These are phyloP conservation scores for Phoma sp. DNA, from an alignment of 2,329 filamentous ascomycete genomes.

Conservation along the genomic window DNA sequence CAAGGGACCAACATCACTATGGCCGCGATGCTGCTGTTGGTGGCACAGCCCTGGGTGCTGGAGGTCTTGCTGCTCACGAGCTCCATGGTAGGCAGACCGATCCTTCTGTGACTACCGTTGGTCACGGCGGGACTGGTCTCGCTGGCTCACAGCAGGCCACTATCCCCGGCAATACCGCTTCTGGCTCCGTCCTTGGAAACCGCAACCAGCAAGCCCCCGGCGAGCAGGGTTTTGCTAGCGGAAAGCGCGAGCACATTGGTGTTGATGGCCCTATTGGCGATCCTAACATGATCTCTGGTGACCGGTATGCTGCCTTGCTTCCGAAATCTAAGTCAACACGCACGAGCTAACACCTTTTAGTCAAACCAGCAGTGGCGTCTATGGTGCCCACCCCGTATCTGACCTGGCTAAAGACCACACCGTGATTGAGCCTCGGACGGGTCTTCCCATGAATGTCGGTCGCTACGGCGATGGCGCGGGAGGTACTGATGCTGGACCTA, in stretches of 20 bases:
- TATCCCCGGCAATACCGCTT: conserved; percentile 6
- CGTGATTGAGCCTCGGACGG: conserved; percentile 49
- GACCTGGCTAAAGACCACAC: conserved; percentile 25
- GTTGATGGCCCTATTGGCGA: conserved; percentile 40
- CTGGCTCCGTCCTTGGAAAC: conserved; percentile 1
- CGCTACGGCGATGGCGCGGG: conserved; percentile 47
- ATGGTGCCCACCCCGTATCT: conserved; percentile 27
- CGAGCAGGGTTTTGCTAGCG: conserved; percentile 1
- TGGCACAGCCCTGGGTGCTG: conserved; percentile 37
- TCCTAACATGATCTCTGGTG: conserved; percentile 32
- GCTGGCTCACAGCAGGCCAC: conserved; percentile 7
- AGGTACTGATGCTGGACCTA: conserved; percentile 45
- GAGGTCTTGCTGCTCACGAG: conserved; percentile 31
- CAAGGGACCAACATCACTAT: conserved; percentile 26
- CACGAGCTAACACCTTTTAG: conserved; percentile 16
- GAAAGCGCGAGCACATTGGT: conserved; percentile 37
- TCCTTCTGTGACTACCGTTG: neutral
- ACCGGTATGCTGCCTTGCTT: conserved; percentile 30
- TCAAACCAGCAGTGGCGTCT: conserved; percentile 24
- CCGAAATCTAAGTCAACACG: neutral
- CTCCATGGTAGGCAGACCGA: conserved; percentile 30
- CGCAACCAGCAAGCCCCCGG: conserved; percentile 7
- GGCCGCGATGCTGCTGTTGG: conserved; percentile 35
- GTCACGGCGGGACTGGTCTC: conserved; percentile 1
- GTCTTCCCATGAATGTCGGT: conserved; percentile 49